Evolutionary conservation across 129 eudicot genomes (phyloP).

Genomic region (Flaveria sonorensis): DNA sequence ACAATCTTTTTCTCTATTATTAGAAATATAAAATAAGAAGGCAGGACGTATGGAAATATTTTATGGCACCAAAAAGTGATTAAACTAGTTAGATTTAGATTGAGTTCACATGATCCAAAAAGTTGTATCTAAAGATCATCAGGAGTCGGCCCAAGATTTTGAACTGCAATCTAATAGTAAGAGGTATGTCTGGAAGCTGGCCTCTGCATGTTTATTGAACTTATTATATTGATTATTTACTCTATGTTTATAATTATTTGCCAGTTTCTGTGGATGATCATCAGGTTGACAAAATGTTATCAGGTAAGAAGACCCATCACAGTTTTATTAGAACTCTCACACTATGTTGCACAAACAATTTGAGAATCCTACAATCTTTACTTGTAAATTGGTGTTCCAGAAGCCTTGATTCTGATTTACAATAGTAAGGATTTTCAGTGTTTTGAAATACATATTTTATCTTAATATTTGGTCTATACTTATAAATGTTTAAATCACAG

Average conservation of each 20-base stretch:
- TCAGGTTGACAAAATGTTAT: background rate
- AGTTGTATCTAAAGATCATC: conserved; percentile 2
- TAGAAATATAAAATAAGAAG: background rate
- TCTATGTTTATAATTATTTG: background rate
- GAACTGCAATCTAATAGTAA: conserved; percentile 7
- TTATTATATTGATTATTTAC: background rate
- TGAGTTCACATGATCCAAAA: conserved; percentile 13
- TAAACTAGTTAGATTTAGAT: background rate
- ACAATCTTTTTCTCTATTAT: background rate
- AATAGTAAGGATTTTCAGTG: too few relatives aligned
- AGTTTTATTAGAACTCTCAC: background rate
- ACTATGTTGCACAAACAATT: background rate
- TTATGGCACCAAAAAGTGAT: background rate
- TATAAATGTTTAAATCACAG: too few relatives aligned
- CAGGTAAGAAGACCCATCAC: background rate
- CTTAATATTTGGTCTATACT: too few relatives aligned
- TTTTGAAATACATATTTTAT: too few relatives aligned
- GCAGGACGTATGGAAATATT: background rate
- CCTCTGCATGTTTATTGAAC: background rate
- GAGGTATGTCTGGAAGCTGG: background rate
- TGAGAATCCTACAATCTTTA: background rate
- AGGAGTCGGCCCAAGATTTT: background rate
- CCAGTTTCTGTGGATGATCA: background rate
- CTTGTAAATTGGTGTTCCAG: background rate
- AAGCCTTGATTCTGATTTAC: background rate